These are phyloP conservation scores for Atkinsonella texensis DNA, from an alignment of 2,329 filamentous ascomycete species.

Conservation along the genomic window DNA sequence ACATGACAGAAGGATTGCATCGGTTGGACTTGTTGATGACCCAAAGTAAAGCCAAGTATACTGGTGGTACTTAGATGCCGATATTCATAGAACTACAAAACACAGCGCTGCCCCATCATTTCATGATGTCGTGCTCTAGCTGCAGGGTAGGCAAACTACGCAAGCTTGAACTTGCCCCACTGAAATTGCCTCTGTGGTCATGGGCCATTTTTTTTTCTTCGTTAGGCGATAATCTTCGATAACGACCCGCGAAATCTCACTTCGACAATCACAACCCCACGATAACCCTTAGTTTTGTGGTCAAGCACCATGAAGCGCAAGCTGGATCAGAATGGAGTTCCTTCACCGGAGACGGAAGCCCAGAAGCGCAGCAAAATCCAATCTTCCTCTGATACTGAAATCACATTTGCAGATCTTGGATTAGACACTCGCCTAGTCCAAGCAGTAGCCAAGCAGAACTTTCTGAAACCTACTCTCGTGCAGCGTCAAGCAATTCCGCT, in stretches of 20 bases:
- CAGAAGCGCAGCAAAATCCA: slow-evolving; percentile 12
- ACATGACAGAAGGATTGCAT: no score
- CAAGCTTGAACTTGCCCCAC: not conserved
- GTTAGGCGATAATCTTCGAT: not conserved
- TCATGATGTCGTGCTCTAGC: not conserved
- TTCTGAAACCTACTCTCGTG: slow-evolving; percentile 75
- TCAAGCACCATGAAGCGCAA: slow-evolving; percentile 44
- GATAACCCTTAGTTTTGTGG: not conserved
- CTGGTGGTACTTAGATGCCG: no score
- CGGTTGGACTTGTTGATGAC: no score
- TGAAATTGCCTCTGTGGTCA: not conserved
- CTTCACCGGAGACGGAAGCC: slow-evolving; percentile 18
- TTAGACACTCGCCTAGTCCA: slow-evolving; percentile 80
- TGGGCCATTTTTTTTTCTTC: not conserved
- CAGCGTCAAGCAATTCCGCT: slow-evolving; percentile 82
- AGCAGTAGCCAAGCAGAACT: slow-evolving; percentile 73
- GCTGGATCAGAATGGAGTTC: slow-evolving; percentile 42
- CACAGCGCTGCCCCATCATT: no score
- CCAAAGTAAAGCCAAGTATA: no score
- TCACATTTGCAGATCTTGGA: slow-evolving; percentile 62
- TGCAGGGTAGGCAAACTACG: not conserved
- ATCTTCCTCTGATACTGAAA: slow-evolving; percentile 24
- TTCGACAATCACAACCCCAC: no score
- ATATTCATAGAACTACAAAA: no score
- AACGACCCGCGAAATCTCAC: no score